A percentile compares a stretch with the other conserved stretches of the same genome.
Conservation (phyloP, 2,329 filamentous ascomycete species). For the Penicillium thymicola region DNA sequence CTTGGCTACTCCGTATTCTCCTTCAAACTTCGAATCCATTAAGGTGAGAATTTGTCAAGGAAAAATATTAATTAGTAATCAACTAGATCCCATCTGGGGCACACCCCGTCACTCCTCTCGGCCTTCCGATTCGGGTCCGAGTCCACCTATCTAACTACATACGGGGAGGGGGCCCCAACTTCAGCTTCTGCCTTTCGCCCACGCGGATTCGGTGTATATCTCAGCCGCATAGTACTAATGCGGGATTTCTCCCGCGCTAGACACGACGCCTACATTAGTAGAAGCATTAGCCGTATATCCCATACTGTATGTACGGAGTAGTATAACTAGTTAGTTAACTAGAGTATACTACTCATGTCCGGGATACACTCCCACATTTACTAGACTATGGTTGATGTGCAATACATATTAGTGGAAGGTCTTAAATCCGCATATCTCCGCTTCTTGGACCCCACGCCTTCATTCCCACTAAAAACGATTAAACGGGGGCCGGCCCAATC, state of each 20-base stretch:
- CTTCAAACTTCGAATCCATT: neutral
- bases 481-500: neutral
- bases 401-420: neutral
- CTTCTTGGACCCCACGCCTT: constrained; percentile 6
- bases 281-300: neutral
- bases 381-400: neutral
- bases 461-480: neutral
- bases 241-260: neutral
- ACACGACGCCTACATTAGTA: neutral
- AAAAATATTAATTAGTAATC: neutral
- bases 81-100: neutral
- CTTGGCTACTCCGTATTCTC: neutral
- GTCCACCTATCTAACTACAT: neutral
- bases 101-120: neutral
- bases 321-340: too few species aligned
- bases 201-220: neutral
- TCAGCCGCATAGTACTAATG: constrained; percentile 2
- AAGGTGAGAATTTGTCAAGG: neutral
- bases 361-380: neutral
- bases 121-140: constrained; percentile 2
- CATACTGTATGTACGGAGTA: neutral
- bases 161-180: neutral
- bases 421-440: constrained; percentile 1
- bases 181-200: neutral
- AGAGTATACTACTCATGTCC: neutral